Base-by-base conservation (phyloP, 2,329 filamentous ascomycete genomes). In the Seiridium cupressi region DNA sequence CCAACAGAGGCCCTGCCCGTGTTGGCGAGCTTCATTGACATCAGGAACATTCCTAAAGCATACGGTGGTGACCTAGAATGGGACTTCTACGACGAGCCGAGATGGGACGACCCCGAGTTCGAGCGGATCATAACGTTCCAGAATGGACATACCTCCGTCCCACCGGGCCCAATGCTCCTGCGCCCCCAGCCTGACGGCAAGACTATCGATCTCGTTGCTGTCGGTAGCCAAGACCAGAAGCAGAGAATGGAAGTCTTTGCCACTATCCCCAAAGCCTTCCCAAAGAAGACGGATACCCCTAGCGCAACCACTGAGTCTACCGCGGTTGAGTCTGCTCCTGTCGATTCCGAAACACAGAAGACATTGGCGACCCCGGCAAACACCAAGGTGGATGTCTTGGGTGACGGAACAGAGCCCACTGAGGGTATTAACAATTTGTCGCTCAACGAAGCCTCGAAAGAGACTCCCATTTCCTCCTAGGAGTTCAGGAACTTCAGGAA, bases 21-120 rank as follows among this genome's bases (percentile, higher is more conserved):
- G 1, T 85, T 98, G 34, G 84, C 88, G 64, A 81, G 86, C 58
- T 97, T 94, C 76, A 92, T 98, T 72, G 90, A 96, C 57, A 81
- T 85, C 0, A 82, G 85, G 57, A 91, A 94, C 74, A 93, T 98
- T 63, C 94, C 94, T 18, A 93, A 91, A 73, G 87, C 89, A 73
- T 98, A 97, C 72, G 94, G 94, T 62, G 94, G 94, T 49, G 84
- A 92, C 64, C 84, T 97, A 7, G 89, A 96, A 32, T 97, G 90
- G 78, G 77, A 84, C 55, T 97, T 90, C 77, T 92, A 92, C 58
- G 85, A 91, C n/a, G 93, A 97, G 66, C 84, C 85, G 1, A 72
- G 75, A 38, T 82, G 85, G 72, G 74, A 79, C 46, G 78, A 79
- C 26, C 44, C 55, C 26, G 71, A 70, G 63, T 68, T 72, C 51